Evolutionary conservation across 768 basidiomycete genomes (phyloP).

Genomic region (Amanita subjunquillea): DNA sequence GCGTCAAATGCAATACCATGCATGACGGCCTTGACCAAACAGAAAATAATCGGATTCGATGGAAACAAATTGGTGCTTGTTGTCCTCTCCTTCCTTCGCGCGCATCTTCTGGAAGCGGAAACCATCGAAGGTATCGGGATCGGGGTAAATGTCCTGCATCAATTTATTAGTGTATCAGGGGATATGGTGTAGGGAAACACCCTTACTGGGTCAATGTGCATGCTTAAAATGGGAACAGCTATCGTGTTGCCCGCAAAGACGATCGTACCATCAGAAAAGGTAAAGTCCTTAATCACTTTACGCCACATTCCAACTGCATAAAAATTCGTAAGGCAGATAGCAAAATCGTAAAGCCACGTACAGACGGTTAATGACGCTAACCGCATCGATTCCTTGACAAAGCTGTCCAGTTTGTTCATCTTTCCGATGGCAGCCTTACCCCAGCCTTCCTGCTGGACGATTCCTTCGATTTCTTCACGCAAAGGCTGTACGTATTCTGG

Average conservation of each 20-base stretch:
- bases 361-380: constrained; percentile 14
- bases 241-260: constrained; percentile 16
- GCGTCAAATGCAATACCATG: constrained; percentile 6
- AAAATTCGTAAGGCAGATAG: constrained; percentile 12
- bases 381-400: constrained; percentile 29
- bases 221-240: constrained; percentile 9
- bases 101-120: constrained; percentile 30
- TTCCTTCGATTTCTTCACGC: constrained; percentile 32
- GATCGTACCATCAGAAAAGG: constrained; percentile 18
- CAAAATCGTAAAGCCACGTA: constrained; percentile 3
- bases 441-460: constrained; percentile 27
- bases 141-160: constrained; percentile 22
- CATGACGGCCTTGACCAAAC: constrained; percentile 21
- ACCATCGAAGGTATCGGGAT: constrained; percentile 21
- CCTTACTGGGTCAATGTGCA: constrained; percentile 4
- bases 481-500: constrained; percentile 23
- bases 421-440: constrained; percentile 22
- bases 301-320: constrained; percentile 17
- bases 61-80: constrained; percentile 22
- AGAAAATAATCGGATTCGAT: constrained; percentile 16
- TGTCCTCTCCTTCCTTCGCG: constrained; percentile 16
- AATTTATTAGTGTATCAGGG: neutral
- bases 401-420: constrained; percentile 34
- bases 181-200: neutral
- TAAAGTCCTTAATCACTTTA: constrained; percentile 25